phyloP scores from a whole-genome alignment of 148 eudicot species.

The Vaccinium corymbosum region DNA sequence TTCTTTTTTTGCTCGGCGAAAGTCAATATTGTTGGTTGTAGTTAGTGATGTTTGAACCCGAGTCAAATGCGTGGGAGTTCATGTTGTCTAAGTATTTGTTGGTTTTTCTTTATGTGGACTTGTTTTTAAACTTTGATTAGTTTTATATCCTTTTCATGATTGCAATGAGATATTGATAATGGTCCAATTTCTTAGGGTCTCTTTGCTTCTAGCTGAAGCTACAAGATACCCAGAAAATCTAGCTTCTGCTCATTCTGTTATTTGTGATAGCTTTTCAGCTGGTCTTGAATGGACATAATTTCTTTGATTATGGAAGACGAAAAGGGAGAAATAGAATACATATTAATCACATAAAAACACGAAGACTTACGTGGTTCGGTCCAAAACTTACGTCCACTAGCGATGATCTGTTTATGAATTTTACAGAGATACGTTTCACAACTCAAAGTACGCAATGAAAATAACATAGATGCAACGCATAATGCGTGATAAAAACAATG shows the following conservation, averaged over 20 bases:
- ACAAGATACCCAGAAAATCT: background rate
- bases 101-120: background rate
- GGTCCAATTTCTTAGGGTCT: background rate
- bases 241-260: background rate
- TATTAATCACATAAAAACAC: background rate
- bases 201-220: background rate
- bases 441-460: background rate
- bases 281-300: background rate
- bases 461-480: background rate
- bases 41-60: no score
- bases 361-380: background rate
- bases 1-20: no score
- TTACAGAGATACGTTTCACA: background rate
- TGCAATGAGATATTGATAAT: background rate
- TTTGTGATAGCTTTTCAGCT: background rate
- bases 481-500: background rate
- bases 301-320: background rate
- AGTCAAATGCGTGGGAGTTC: no score
- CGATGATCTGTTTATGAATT: background rate
- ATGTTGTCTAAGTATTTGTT: background rate
- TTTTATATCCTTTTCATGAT: conserved; percentile 15
- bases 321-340: background rate
- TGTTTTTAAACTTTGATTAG: background rate
- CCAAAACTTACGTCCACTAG: background rate
- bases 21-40: no score